Base-by-base conservation (phyloP, 208 protist species). In the Blechomonas ayalai region DNA sequence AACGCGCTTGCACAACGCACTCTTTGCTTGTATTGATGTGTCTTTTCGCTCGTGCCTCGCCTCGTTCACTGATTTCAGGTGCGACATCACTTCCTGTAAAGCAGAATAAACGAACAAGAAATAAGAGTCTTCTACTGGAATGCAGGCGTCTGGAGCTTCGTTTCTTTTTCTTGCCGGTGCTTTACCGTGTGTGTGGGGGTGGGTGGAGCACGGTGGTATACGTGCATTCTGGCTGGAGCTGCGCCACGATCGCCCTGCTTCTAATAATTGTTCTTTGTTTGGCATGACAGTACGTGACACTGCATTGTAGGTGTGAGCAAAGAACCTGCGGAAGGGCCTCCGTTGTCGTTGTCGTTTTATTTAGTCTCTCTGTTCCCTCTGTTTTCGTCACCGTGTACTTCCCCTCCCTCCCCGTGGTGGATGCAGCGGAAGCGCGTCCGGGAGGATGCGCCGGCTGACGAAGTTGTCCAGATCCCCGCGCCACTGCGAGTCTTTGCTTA, bases 401-500 rank as follows among this genome's bases (percentile, higher is more conserved):
- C 4, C 39, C 5, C n/a, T 45, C n/a, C 32, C 4, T 45, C 15
- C n/a, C 19, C 2, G 1, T 16, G 9, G 9, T 27, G 7, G 10
- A 28, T 27, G 18, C 35, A 10, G 5, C 2, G 19, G 18, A 46
- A 22, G 18, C 29, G 24, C n/a, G n/a, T n/a, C n/a, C n/a, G 18
- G 16, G 41, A 19, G 18, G 24, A 6, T 18, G 15, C 20, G 13
- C 12, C 19, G 52, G 50, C 12, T 40, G 39, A 28, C 23, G 4
- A 26, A 3, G 42, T 15, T 24, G 0, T 9, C 38, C 23, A 36
- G 31, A 18, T 16, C n/a, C 12, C 12, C 41, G 15, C 29, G 31
- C n/a, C n/a, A n/a, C n/a, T n/a, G n/a, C n/a, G 27, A 5, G 52
- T 31, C 1, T 53, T 48, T 26, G 23, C 54, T 12, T 40, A 20